Base-by-base conservation (phyloP, 306 rosid genomes). In the Cyclanthera cordifolia region DNA sequence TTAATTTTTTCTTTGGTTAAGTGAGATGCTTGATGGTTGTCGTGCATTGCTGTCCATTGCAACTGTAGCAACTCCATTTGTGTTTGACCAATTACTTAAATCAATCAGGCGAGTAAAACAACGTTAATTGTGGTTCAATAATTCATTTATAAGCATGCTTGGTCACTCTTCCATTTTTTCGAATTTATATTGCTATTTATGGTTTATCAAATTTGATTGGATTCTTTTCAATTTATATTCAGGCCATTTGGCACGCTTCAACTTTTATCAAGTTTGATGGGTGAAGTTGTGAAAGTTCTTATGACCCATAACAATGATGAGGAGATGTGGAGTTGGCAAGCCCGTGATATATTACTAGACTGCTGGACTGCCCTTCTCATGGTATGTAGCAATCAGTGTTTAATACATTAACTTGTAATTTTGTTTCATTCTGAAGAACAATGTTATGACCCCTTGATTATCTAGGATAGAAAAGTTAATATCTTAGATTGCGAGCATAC, bases 11-110 rank as follows among this genome's bases (percentile, higher is more conserved):
- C 50, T 70, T 73, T 81, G 70, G 53, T 73, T 80, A 87, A 92
- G 98, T 6, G 98, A 92, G 77, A 87, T 92, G 95, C 86, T 92
- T 70, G 98, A 92, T 79, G 96, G 98, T 52, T 92, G 96, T 67
- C 96, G 98, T 80, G 95, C 93, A 74, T 76, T 92, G 24, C 86
- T 87, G 77, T 87, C 95, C 67, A 82, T 87, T 74, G 98, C 96
- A 77, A 85, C 80, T 47, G 81, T 87, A 71, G 78, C 95, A 74
- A 80, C 79, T 55, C 96, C 95, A 64, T 67, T 67, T 70, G 84
- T 79, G 77, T 92, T 92, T 80, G 95, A 92, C 57, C 71, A 74
- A 51, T 89, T 92, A 72, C 77, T 89, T 74, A 87, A 85, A 72
- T 80, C 88, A 60, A 57, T 79, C 53, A 84, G 98, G 98, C 87